These are phyloP conservation scores for Phytophthora citrophthora DNA, from an alignment of 352 stramenopile species.

Conservation along the genomic window DNA sequence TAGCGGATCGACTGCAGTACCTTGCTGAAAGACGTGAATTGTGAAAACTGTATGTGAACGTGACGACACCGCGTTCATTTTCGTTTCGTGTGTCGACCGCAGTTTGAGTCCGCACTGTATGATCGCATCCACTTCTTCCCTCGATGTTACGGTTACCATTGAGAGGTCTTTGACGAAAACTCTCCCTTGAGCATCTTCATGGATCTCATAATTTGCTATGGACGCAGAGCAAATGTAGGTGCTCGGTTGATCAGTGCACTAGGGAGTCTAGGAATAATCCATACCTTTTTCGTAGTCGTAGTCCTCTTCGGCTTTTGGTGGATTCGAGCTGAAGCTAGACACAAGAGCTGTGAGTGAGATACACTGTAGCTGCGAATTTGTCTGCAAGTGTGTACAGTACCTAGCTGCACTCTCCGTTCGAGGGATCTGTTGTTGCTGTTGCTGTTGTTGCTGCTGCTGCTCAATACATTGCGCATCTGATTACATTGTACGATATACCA, in stretches of 20 bases:
- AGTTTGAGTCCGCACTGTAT: constrained; percentile 88
- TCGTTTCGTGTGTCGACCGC: constrained; percentile 91
- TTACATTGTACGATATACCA: background rate
- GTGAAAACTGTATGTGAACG: constrained; percentile 90
- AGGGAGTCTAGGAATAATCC: background rate
- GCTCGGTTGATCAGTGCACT: too few species aligned
- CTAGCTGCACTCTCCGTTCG: constrained; percentile 69
- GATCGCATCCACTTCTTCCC: constrained; percentile 86
- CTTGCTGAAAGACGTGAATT: constrained; percentile 87
- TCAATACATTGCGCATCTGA: background rate
- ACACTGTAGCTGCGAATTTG: background rate
- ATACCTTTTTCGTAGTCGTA: constrained; percentile 86
- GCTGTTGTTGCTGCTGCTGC: constrained; percentile 33
- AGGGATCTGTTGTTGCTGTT: constrained; percentile 56
- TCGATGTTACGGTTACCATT: constrained; percentile 89
- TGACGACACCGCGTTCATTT: constrained; percentile 93
- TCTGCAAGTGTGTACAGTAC: constrained; percentile 15
- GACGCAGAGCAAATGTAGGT: background rate
- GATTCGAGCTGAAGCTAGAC: constrained; percentile 67
- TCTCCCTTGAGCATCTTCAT: constrained; percentile 91
- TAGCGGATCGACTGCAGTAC: constrained; percentile 24
- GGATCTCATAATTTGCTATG: constrained; percentile 90
- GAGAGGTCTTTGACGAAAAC: constrained; percentile 95
- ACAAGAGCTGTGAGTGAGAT: background rate
- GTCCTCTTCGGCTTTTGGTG: constrained; percentile 60